Base-by-base conservation (phyloP, 768 basidiomycete species). In the Rhizopogon vesiculosus region DNA sequence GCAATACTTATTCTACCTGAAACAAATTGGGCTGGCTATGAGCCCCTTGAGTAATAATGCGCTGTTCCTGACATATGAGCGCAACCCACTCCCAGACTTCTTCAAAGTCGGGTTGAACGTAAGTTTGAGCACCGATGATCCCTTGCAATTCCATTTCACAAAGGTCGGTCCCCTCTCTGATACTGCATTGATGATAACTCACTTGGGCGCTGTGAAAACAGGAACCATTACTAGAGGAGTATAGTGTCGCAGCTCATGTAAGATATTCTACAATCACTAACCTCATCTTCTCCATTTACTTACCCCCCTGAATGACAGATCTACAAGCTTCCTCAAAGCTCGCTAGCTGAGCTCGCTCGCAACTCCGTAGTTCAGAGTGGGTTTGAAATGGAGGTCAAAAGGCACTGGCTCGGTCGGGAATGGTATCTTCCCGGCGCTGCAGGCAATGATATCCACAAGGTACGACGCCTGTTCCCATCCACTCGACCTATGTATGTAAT, bases 1-100 rank as follows among this genome's bases (percentile, higher is more conserved):
- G 45, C 93, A 96, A 66, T 99, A 99, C 67, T 82, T 99, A 13
- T 99, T 94, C 74, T 99, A 98, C 70, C 79, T 99, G 60, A 95
- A 93, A 72, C 97, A 98, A 74, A 98, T 98, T 59, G 96, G 97
- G 31, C 82, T 99, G 16, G 97, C 97, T 2, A 99, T 99, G 97
- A 94, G 92, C 65, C 97, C 97, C 2, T 73, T 99, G 45, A 97
- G 93, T 72, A 99, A 99, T 69, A 99, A 99, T 61, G 94, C 97
- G 1, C 75, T 99, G 39, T 99, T 99, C 77, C 76, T 99, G 66
- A 88, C 91, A 3, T 98, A 98, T 64, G 97, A 99, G 73, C 79
- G 97, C 42, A 99, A 99, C 66, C 97, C 97, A 0, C 81, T 99
- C 40, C 94, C 93, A 5, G 93, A 96, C 64, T 99, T 96, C 73